phyloP scores from a whole-genome alignment of 1,139 yeast species.

The Hyphopichia fennica region DNA sequence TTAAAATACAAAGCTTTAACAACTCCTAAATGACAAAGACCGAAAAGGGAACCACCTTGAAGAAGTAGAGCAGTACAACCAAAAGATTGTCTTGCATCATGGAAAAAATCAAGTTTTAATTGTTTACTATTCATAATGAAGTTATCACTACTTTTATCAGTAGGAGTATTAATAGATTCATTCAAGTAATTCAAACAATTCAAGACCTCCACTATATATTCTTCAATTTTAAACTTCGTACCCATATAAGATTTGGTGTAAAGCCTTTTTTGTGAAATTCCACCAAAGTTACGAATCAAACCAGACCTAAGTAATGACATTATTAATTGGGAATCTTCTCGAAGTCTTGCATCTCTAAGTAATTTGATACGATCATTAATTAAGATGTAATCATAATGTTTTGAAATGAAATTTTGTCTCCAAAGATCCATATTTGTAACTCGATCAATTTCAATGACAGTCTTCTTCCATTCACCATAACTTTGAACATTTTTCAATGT shows the following conservation, averaged over 20 bases:
- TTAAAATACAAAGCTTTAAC: conserved; percentile 75
- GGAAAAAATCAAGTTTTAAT: conserved; percentile 78
- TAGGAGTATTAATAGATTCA: conserved; percentile 31
- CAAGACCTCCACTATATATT: conserved; percentile 75
- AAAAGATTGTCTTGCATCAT: conserved; percentile 84
- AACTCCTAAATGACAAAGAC: conserved; percentile 90
- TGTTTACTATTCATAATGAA: conserved; percentile 53
- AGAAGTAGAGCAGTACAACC: conserved; percentile 88
- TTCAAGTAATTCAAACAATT: conserved; percentile 61
- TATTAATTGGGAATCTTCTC: conserved; percentile 57
- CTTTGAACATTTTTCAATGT: conserved; percentile 43
- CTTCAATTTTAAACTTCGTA: conserved; percentile 84
- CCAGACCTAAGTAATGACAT: conserved; percentile 80
- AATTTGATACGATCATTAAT: conserved; percentile 72
- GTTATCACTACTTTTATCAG: conserved; percentile 28
- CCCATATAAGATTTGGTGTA: conserved; percentile 85
- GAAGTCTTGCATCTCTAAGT: conserved; percentile 60
- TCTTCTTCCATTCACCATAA: conserved; percentile 62
- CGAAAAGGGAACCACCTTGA: conserved; percentile 94
- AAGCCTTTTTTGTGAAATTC: conserved; percentile 76
- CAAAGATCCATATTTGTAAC: conserved; percentile 71
- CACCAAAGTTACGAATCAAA: conserved; percentile 84
- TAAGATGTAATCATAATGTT: conserved; percentile 79
- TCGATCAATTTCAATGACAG: conserved; percentile 61
- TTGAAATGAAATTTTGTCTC: conserved; percentile 84